Conservation (phyloP, 192 early-diverging fungal genomes). For the Thamnidium elegans region DNA sequence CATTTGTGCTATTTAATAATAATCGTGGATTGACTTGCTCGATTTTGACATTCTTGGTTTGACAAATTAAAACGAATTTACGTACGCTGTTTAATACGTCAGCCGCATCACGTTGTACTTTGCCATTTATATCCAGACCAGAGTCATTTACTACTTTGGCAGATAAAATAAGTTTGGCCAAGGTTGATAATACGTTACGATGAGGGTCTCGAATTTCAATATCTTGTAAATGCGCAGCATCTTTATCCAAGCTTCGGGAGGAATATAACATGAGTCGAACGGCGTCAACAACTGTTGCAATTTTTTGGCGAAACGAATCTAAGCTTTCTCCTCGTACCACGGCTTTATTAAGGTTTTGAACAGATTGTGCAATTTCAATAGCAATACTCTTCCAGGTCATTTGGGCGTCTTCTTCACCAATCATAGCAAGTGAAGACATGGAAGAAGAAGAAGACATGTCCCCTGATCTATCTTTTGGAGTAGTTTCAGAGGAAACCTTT, state of each 20-base stretch:
- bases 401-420: not conserved
- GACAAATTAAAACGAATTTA: slow-evolving; percentile 60
- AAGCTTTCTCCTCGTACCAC: slow-evolving; percentile 1
- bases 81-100: slow-evolving; percentile 77
- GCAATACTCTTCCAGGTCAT: slow-evolving; percentile 23
- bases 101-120: slow-evolving; percentile 70
- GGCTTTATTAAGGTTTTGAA: slow-evolving; percentile 20
- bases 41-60: slow-evolving; percentile 35
- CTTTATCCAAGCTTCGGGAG: slow-evolving; percentile 68
- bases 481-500: not conserved
- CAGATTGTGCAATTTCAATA: slow-evolving; percentile 21
- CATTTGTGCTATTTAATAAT: slow-evolving; percentile 5
- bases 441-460: no score
- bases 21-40: slow-evolving; percentile 41
- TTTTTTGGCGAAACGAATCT: slow-evolving; percentile 5
- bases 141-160: slow-evolving; percentile 80
- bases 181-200: slow-evolving; percentile 71
- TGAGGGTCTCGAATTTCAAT: slow-evolving; percentile 68
- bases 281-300: slow-evolving; percentile 61
- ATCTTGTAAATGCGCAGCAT: slow-evolving; percentile 63
- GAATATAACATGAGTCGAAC: slow-evolving; percentile 86
- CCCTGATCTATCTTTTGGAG: no score
- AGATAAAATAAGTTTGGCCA: slow-evolving; percentile 83
- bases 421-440: not conserved
- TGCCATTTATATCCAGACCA: slow-evolving; percentile 44